A percentile compares a stretch with the other conserved stretches of the same genome.
phyloP scores from a whole-genome alignment of 148 eudicot species.

The Persicaria tinctoria region DNA sequence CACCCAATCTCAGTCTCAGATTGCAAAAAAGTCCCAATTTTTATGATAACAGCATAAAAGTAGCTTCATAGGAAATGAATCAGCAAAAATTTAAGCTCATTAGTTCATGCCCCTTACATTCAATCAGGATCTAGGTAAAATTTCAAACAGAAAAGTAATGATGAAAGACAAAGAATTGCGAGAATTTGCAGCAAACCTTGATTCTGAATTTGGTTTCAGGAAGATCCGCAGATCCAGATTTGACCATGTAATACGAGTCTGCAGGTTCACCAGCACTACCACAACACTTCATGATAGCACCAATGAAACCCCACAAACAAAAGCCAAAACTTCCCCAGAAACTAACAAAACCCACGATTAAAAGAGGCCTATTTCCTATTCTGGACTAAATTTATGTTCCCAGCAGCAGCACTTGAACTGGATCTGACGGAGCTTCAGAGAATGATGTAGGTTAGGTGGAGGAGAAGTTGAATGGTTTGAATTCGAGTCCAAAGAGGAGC shows the following conservation, averaged over 20 bases:
- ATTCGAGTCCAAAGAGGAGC: background rate
- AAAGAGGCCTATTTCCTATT: conserved; percentile 13
- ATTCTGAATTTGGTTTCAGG: conserved; percentile 88
- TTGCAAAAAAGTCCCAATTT: background rate
- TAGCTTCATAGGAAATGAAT: background rate
- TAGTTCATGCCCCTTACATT: background rate
- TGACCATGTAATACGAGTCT: conserved; percentile 77
- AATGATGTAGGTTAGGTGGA: background rate
- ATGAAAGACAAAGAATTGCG: conserved; percentile 1
- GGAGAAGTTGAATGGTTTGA: background rate
- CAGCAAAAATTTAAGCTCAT: background rate
- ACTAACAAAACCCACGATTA: conserved; percentile 7
- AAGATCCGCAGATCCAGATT: conserved; percentile 78
- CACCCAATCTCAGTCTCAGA: conserved; percentile 1
- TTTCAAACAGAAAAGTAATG: background rate
- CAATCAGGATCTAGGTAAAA: background rate
- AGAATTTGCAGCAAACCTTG: conserved; percentile 49
- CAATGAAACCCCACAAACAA: background rate
- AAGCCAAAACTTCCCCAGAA: conserved; percentile 4
- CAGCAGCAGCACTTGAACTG: conserved; percentile 19
- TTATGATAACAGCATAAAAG: background rate
- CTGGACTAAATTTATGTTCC: background rate
- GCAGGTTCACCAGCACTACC: conserved; percentile 68
- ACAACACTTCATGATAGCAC: conserved; percentile 40
- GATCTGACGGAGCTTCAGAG: conserved; percentile 14